Percentiles rank a stretch among this genome's conserved stretches.
Evolutionary conservation across 2,329 filamentous ascomycete species (phyloP).

Genomic region (Fusarium acutatum): DNA sequence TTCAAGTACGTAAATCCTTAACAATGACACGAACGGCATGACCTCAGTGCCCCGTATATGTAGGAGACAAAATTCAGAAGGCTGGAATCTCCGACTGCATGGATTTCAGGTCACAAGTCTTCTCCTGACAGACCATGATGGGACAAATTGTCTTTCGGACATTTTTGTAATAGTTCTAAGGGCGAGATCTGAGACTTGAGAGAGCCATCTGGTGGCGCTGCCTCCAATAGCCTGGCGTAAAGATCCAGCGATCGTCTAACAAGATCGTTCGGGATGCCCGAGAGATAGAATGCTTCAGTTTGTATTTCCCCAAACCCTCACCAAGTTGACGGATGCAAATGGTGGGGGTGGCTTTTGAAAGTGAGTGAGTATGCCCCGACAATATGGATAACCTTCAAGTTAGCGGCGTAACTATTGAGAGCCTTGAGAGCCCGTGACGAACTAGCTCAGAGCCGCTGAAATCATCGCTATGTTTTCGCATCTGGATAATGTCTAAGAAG

Average conservation of each 20-base stretch:
- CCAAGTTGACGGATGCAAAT: neutral
- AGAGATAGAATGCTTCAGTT: neutral
- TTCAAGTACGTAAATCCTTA: neutral
- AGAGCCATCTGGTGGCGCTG: constrained; percentile 25
- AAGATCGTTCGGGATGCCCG: neutral
- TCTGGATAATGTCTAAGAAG: neutral
- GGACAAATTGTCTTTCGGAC: constrained; percentile 28
- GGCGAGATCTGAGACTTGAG: constrained; percentile 28
- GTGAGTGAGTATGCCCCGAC: neutral
- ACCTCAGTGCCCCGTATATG: neutral
- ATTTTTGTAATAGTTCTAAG: constrained; percentile 30
- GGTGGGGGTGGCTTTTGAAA: neutral
- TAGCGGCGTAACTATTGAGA: neutral
- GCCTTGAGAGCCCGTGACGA: neutral
- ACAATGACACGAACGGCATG: neutral
- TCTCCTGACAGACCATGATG: neutral
- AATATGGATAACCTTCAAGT: neutral
- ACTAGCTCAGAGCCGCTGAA: neutral
- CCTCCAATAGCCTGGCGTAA: neutral
- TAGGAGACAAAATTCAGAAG: neutral
- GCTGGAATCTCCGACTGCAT: neutral
- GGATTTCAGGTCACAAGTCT: constrained; percentile 3
- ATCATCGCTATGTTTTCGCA: neutral
- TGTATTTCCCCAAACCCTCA: neutral
- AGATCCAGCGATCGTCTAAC: neutral